phyloP scores from a whole-genome alignment of 495 filamentous ascomycete species.

The Monascus purpureus region DNA sequence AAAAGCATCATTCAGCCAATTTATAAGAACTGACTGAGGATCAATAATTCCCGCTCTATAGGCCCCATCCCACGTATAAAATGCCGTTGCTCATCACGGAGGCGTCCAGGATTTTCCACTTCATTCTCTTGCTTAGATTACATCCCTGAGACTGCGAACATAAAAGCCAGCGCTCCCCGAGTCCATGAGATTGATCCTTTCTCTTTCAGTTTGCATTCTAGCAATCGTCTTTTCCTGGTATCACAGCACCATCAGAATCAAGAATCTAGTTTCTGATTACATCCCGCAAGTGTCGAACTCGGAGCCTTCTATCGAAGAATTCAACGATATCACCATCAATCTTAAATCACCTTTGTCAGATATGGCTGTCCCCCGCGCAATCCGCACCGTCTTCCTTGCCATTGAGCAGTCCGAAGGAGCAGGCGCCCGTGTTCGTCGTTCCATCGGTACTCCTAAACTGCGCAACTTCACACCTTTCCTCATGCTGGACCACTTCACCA shows the following conservation, averaged over 20 bases:
- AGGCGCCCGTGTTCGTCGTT: constrained; percentile 75
- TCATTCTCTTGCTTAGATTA: not conserved
- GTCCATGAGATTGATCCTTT: constrained; percentile 29
- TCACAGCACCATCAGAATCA: constrained; percentile 6
- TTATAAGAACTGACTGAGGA: constrained; percentile 1
- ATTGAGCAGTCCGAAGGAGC: constrained; percentile 81
- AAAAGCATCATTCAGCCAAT: not conserved
- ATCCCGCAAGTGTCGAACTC: constrained; percentile 9
- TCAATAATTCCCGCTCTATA: constrained; percentile 3
- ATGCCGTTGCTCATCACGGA: not conserved
- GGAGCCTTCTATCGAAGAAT: constrained; percentile 5
- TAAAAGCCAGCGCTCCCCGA: too few relatives aligned
- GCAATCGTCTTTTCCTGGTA: constrained; percentile 22
- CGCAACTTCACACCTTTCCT: constrained; percentile 87
- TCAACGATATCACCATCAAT: constrained; percentile 3
- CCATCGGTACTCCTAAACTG: constrained; percentile 72
- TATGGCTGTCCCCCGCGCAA: constrained; percentile 59
- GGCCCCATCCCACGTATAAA: not conserved
- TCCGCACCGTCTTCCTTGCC: constrained; percentile 71
- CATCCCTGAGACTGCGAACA: too few relatives aligned
- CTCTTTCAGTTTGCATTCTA: constrained; percentile 29
- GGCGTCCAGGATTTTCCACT: not conserved
- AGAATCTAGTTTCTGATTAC: constrained; percentile 5
- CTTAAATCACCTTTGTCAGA: constrained; percentile 19
- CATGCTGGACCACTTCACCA: constrained; percentile 91